Conservation (phyloP, 176 grass and related monocot genomes). For the Saccharum spontaneum region DNA sequence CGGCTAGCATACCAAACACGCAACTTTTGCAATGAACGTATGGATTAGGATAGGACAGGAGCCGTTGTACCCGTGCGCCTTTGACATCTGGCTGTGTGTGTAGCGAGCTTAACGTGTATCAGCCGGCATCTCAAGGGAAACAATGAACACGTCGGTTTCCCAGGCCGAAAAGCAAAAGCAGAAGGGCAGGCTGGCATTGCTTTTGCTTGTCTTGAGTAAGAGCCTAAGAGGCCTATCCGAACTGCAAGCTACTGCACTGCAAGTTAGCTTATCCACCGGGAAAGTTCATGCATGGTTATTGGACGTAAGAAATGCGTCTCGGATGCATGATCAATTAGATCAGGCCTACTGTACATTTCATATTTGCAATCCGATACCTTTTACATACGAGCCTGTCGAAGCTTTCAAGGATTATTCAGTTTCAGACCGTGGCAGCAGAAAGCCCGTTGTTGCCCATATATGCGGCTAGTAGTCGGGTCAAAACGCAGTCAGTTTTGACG, state of each 20-base stretch:
- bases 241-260: not conserved
- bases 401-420: not conserved
- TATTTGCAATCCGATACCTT: not conserved
- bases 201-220: conserved; percentile 24
- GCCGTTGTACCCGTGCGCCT: not conserved
- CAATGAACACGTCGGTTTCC: conserved; percentile 31
- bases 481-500: not conserved
- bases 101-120: conserved; percentile 23
- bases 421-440: not conserved
- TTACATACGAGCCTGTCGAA: not conserved
- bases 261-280: not conserved
- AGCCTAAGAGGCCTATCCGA: not conserved
- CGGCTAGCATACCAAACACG: not conserved
- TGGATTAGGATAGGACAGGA: conserved; percentile 1
- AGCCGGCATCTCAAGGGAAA: conserved; percentile 1
- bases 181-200: not conserved
- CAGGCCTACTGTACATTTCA: not conserved
- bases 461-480: not conserved
- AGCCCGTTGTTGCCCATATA: no score
- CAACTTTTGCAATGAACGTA: not conserved
- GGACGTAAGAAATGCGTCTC: not conserved
- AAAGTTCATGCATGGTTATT: not conserved
- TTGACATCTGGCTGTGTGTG: not conserved
- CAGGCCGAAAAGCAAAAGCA: not conserved
- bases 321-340: not conserved